Evolutionary conservation across 1,284 basidiomycete genomes (phyloP).

Genomic region (Ustilago cynodontis): DNA sequence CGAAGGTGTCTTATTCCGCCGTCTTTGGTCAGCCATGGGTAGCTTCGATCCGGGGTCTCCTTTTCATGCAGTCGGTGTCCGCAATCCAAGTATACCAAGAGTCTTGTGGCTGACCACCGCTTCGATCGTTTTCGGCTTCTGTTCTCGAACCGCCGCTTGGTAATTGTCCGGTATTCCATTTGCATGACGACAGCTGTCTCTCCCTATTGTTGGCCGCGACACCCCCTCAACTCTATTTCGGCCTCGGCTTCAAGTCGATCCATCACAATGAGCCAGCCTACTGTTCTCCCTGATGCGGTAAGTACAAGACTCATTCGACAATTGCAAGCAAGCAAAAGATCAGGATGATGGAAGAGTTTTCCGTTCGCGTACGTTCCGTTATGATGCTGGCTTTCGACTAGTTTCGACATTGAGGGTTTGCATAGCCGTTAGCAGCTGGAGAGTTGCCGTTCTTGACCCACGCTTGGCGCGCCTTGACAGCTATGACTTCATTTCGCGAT

Average conservation of each 20-base stretch:
- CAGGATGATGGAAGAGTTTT: conserved; percentile 14
- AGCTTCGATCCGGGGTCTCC: background rate
- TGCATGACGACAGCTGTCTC: conserved; percentile 29
- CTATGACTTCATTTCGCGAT: conserved; percentile 16
- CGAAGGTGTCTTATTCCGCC: background rate
- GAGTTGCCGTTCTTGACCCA: background rate
- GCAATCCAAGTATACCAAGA: background rate
- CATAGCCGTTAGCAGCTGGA: conserved; percentile 6
- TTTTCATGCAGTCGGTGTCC: background rate
- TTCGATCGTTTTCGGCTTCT: background rate
- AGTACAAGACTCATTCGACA: conserved; percentile 10
- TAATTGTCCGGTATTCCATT: conserved; percentile 8
- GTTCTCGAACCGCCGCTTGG: conserved; percentile 4
- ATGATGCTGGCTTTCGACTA: background rate
- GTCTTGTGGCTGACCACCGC: background rate
- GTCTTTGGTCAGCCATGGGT: background rate
- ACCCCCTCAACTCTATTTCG: background rate
- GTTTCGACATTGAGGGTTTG: conserved; percentile 1
- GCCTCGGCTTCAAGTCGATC: background rate
- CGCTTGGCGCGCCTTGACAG: background rate
- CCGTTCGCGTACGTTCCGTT: background rate
- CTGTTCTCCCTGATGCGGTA: conserved; percentile 19
- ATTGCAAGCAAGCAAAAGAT: background rate
- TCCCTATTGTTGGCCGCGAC: background rate
- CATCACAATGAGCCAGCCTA: conserved; percentile 6